Evolutionary conservation across 2,329 filamentous ascomycete genomes (phyloP).

Genomic region (Botrytis deweyae): DNA sequence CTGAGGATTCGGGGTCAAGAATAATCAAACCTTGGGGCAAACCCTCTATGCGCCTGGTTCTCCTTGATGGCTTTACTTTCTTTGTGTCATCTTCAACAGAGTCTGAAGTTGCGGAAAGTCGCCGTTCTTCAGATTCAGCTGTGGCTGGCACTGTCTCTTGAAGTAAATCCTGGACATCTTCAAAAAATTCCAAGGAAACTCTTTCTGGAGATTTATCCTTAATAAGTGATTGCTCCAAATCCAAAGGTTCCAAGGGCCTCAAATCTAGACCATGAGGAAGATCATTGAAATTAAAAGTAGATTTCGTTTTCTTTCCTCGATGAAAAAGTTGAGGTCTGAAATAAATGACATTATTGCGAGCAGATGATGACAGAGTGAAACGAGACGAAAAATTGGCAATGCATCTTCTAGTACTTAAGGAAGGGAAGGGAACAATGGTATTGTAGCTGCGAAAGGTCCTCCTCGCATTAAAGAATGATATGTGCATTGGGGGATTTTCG

Average conservation of each 20-base stretch:
- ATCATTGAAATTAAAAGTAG: slow-evolving; percentile 54
- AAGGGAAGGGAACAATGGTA: neutral
- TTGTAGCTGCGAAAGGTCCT: slow-evolving; percentile 3
- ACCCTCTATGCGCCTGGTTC: neutral
- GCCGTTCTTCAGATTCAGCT: neutral
- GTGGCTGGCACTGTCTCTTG: neutral
- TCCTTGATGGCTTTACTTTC: neutral
- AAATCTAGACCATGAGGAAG: slow-evolving; percentile 44
- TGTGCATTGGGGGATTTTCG: neutral
- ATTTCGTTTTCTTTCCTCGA: slow-evolving; percentile 56
- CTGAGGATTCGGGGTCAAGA: neutral
- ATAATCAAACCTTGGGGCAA: slow-evolving; percentile 21
- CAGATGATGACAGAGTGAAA: neutral
- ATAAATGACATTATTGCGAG: neutral
- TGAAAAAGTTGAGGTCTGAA: slow-evolving; percentile 7
- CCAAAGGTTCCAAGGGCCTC: slow-evolving; percentile 35
- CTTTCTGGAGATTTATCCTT: neutral
- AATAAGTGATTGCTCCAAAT: slow-evolving; percentile 33
- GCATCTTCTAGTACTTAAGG: neutral
- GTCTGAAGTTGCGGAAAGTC: neutral
- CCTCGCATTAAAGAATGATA: slow-evolving; percentile 13
- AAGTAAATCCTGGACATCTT: slow-evolving; percentile 2
- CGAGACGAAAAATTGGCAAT: neutral
- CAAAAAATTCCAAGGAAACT: neutral
- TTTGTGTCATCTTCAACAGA: neutral